These are phyloP conservation scores for Gaultheria prostrata DNA, from an alignment of 148 eudicot genomes.

Conservation along the genomic window DNA sequence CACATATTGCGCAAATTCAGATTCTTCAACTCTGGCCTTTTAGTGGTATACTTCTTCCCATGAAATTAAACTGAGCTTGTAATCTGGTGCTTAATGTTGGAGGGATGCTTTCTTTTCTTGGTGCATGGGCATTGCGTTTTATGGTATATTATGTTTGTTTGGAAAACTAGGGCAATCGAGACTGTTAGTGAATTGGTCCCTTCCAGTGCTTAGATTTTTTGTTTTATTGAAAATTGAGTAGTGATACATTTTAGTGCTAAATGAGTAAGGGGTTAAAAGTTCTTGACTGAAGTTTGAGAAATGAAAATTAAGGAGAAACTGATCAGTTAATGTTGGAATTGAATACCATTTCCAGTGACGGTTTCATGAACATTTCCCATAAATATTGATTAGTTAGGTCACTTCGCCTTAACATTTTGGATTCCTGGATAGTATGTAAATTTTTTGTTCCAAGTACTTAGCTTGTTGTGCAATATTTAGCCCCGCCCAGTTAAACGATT, in stretches of 20 bases:
- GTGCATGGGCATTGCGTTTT: neutral
- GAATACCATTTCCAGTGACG: neutral
- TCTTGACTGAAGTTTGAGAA: neutral
- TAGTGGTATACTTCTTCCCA: neutral
- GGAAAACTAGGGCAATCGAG: neutral
- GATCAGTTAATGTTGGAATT: neutral
- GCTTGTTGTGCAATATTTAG: neutral
- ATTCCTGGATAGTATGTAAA: neutral
- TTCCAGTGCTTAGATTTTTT: neutral
- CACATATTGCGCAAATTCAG: neutral
- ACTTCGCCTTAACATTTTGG: neutral
- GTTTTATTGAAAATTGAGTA: neutral
- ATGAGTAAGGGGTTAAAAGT: too few species aligned
- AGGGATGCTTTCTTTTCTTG: neutral
- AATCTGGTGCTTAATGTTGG: neutral
- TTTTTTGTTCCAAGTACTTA: neutral
- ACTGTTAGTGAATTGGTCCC: neutral
- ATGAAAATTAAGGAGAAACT: neutral
- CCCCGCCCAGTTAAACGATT: neutral
- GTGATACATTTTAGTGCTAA: neutral
- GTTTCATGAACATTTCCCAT: neutral
- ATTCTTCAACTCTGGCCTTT: neutral
- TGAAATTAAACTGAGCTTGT: neutral
- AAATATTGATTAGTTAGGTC: neutral
- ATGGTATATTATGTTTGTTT: neutral